Evolutionary conservation across 352 stramenopile species (phyloP).

Genomic region (Aphanomyces stellatus): DNA sequence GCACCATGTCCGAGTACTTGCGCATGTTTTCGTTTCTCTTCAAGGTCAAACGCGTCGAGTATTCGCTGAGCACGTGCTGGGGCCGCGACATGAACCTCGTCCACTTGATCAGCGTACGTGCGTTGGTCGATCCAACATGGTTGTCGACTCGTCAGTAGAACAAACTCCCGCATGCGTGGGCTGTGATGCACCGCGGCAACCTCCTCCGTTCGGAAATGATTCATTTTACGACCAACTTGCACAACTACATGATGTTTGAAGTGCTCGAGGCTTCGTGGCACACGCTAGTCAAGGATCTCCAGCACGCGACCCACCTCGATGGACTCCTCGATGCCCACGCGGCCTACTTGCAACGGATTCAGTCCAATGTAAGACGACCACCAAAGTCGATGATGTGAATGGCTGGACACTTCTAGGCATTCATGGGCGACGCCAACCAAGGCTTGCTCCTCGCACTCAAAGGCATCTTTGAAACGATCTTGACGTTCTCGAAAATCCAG

Average conservation of each 20-base stretch:
- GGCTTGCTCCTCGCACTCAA: conserved; percentile 70
- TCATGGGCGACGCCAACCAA: conserved; percentile 71
- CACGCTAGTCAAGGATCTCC: conserved; percentile 83
- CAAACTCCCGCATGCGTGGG: conserved; percentile 41
- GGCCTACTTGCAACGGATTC: conserved; percentile 89
- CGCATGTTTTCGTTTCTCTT: conserved; percentile 88
- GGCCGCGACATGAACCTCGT: conserved; percentile 93
- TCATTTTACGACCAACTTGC: conserved; percentile 96
- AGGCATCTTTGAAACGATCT: conserved; percentile 71
- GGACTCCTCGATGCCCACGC: conserved; percentile 94
- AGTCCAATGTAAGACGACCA: conserved; percentile 60
- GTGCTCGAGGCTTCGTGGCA: conserved; percentile 93
- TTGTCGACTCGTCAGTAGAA: conserved; percentile 32
- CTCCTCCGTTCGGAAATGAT: conserved; percentile 96
- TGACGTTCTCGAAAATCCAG: conserved; percentile 75
- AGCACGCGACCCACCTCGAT: conserved; percentile 89
- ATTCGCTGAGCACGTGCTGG: conserved; percentile 95
- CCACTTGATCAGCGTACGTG: conserved; percentile 82
- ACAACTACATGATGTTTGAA: conserved; percentile 99
- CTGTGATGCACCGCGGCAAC: conserved; percentile 89
- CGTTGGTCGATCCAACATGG: neutral
- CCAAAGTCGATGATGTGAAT: neutral
- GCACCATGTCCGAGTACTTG: conserved; percentile 79
- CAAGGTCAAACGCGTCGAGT: conserved; percentile 84
- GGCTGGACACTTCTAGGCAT: conserved; percentile 38